Conservation (phyloP, 805 yeast genomes). For the Ogataea saltuana region DNA sequence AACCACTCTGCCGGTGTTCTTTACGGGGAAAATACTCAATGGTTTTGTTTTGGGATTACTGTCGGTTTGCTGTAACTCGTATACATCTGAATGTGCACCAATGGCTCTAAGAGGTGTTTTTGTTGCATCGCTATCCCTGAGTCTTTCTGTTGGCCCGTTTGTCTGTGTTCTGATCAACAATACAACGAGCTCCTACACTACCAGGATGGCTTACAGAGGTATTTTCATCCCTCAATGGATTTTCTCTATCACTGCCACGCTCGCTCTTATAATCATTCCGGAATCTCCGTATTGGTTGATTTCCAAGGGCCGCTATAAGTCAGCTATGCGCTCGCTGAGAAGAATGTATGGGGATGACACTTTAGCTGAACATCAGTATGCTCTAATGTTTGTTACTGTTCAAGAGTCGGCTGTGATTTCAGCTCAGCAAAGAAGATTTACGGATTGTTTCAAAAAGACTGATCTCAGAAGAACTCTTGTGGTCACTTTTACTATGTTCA, state of each 20-base stretch:
- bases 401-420: constrained; percentile 29
- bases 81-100: constrained; percentile 52
- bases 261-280: constrained; percentile 16
- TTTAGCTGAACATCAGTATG: constrained; percentile 36
- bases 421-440: constrained; percentile 32
- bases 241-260: constrained; percentile 13
- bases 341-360: constrained; percentile 24
- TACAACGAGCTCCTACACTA: constrained; percentile 12
- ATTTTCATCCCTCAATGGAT: constrained; percentile 25
- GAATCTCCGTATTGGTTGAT: constrained; percentile 30
- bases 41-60: constrained; percentile 48
- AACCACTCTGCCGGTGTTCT: constrained; percentile 36
- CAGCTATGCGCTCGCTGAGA: constrained; percentile 42
- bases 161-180: constrained; percentile 14
- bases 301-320: constrained; percentile 41
- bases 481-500: constrained; percentile 38
- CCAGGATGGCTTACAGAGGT: constrained; percentile 23
- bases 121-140: constrained; percentile 41
- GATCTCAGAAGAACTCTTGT: constrained; percentile 50
- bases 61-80: constrained; percentile 41
- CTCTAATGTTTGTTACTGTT: constrained; percentile 36
- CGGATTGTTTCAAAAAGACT: constrained; percentile 45
- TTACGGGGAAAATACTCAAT: constrained; percentile 43
- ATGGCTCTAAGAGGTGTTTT: constrained; percentile 47
- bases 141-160: constrained; percentile 31